Percentiles rank a stretch among this genome's conserved stretches.
Evolutionary conservation across 148 eudicot genomes (phyloP).

Genomic region (Fagopyrum esculentum): DNA sequence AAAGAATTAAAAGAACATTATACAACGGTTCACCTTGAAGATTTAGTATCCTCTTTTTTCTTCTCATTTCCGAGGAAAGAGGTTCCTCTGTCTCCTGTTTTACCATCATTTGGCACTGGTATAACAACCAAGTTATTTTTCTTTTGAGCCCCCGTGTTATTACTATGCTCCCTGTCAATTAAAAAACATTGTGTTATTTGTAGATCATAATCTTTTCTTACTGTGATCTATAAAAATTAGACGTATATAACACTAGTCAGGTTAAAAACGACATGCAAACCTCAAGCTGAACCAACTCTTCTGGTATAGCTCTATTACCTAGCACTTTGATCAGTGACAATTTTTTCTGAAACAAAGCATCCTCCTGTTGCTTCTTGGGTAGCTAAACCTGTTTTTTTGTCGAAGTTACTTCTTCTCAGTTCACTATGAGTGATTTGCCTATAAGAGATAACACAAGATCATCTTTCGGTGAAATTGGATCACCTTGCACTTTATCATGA

Average conservation of each 20-base stretch:
- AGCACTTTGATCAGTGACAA: background rate
- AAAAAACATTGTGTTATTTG: background rate
- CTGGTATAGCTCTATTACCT: constrained; percentile 1
- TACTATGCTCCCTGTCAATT: background rate
- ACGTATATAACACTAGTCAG: background rate
- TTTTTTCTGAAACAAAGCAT: background rate
- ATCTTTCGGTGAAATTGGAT: background rate
- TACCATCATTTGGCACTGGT: constrained; percentile 20
- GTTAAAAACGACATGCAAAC: background rate
- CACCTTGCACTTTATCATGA: background rate
- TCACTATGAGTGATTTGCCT: background rate
- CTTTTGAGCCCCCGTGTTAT: constrained; percentile 18
- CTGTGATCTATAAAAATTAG: background rate
- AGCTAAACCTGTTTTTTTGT: background rate
- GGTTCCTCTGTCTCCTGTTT: constrained; percentile 20
- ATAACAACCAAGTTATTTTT: constrained; percentile 23
- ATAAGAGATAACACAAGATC: background rate
- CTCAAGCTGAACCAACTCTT: background rate
- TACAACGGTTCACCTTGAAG: constrained; percentile 36
- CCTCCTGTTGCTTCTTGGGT: background rate
- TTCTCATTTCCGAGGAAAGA: constrained; percentile 24
- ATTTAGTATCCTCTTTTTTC: constrained; percentile 24
- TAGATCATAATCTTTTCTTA: background rate
- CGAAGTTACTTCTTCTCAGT: background rate
- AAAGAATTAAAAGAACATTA: background rate